Percentiles rank a stretch among this genome's conserved stretches.
These are phyloP conservation scores for Dothideomycetes sp. DNA, from an alignment of 2,329 filamentous ascomycete genomes.

Conservation along the genomic window DNA sequence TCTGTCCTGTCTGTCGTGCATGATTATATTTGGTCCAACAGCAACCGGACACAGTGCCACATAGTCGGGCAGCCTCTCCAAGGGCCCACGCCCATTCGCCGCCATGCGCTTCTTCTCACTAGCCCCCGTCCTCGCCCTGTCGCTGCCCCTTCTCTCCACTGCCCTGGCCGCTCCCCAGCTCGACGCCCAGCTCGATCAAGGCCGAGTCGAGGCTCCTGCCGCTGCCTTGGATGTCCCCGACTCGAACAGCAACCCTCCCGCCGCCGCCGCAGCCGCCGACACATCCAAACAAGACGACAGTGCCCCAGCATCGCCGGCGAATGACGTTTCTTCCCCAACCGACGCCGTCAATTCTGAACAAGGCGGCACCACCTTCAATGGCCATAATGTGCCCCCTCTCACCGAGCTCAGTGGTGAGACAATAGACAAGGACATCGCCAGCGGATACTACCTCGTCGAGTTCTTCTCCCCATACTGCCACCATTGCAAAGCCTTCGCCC, in stretches of 20 bases:
- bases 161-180: constrained; percentile 1
- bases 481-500: constrained; percentile 71
- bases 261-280: no score
- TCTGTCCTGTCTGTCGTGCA: no score
- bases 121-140: constrained; percentile 18
- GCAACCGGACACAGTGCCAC: no score
- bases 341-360: constrained; percentile 21
- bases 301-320: constrained; percentile 10
- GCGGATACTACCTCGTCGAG: constrained; percentile 52
- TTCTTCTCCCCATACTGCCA: constrained; percentile 43
- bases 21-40: no score
- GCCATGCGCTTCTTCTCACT: constrained; percentile 20
- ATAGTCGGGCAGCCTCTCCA: not conserved
- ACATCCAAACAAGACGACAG: constrained; percentile 11
- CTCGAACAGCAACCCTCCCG: no score
- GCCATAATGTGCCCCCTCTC: constrained; percentile 54
- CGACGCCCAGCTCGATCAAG: no score
- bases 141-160: constrained; percentile 10
- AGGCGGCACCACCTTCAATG: constrained; percentile 50
- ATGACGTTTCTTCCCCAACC: constrained; percentile 8
- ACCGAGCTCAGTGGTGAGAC: constrained; percentile 48
- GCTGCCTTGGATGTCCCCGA: constrained; percentile 5
- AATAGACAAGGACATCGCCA: constrained; percentile 46
- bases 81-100: constrained; percentile 8
- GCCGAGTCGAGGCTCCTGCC: no score